Evolutionary conservation across 2,329 filamentous ascomycete genomes (phyloP).

Genomic region (Daldinia sp.): DNA sequence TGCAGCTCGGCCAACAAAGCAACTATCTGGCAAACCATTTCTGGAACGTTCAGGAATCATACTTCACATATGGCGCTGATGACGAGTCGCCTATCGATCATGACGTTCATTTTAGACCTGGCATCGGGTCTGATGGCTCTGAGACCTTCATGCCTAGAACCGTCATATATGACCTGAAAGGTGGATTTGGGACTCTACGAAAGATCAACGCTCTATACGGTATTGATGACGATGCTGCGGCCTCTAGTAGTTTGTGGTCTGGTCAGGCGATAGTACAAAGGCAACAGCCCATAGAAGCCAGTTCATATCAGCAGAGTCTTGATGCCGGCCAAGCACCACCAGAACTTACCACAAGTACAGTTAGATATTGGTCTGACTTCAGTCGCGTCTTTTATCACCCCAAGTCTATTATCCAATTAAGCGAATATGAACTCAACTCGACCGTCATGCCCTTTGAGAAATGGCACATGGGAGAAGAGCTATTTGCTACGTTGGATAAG

Average conservation of each 20-base stretch:
- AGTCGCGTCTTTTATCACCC: conserved; percentile 93
- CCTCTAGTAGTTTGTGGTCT: conserved; percentile 59
- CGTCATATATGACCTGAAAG: conserved; percentile 94
- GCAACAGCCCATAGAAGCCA: conserved; percentile 71
- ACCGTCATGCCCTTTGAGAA: conserved; percentile 82
- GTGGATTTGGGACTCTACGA: conserved; percentile 86
- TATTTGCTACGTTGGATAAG: conserved; percentile 76
- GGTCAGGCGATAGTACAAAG: conserved; percentile 73
- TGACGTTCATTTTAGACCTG: conserved; percentile 87
- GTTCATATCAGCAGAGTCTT: conserved; percentile 80
- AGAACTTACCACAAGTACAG: conserved; percentile 70
- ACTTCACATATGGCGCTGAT: conserved; percentile 84
- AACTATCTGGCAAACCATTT: conserved; percentile 97
- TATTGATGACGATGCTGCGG: conserved; percentile 49
- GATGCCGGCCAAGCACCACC: conserved; percentile 73
- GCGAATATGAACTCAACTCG: conserved; percentile 86
- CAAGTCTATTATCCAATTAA: conserved; percentile 83
- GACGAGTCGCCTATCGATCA: conserved; percentile 77
- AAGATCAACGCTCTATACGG: conserved; percentile 92
- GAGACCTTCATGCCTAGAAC: conserved; percentile 94
- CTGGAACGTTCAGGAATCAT: conserved; percentile 98
- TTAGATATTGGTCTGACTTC: conserved; percentile 98
- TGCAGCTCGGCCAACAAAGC: conserved; percentile 91
- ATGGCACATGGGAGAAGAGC: conserved; percentile 75
- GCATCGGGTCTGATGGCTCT: conserved; percentile 80